Evolutionary conservation across 495 filamentous ascomycete genomes (phyloP).

Genomic region (Aspergillus ellipticus): DNA sequence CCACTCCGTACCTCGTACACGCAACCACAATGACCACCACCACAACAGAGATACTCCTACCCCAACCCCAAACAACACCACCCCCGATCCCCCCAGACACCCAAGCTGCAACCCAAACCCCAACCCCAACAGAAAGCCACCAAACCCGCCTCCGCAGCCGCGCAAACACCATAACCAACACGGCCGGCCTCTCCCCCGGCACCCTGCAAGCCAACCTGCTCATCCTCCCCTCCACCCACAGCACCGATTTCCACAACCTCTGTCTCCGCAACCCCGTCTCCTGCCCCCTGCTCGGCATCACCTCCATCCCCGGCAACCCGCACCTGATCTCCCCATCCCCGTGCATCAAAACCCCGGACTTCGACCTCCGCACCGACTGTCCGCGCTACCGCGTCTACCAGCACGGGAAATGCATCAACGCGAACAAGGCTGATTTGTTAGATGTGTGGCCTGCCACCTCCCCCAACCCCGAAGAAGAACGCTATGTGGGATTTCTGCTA

Average conservation of each 20-base stretch:
- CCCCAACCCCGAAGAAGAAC: background rate
- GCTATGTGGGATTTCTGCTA: conserved; percentile 55
- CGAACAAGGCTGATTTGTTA: conserved; percentile 29
- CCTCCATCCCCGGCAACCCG: conserved; percentile 16
- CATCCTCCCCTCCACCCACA: conserved; percentile 48
- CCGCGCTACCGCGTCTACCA: conserved; percentile 52
- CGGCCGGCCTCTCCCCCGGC: conserved; percentile 47
- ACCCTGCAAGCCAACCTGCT: conserved; percentile 58
- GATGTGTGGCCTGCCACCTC: conserved; percentile 37
- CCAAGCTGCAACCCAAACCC: background rate
- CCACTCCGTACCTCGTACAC: too few species aligned
- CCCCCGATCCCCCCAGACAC: background rate
- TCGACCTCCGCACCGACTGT: conserved; percentile 51
- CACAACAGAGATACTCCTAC: background rate
- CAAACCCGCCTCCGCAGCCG: conserved; percentile 44
- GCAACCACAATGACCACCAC: background rate
- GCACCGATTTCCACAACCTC: conserved; percentile 47
- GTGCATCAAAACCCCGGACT: conserved; percentile 28
- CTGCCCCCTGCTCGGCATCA: conserved; percentile 50
- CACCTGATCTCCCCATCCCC: conserved; percentile 15
- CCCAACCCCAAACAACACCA: background rate
- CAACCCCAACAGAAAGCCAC: background rate
- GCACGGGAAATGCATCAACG: conserved; percentile 25
- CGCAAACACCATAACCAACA: conserved; percentile 35
- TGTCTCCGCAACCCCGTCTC: conserved; percentile 56